Evolutionary conservation across 768 basidiomycete genomes (phyloP).

Genomic region (Russula abietina): DNA sequence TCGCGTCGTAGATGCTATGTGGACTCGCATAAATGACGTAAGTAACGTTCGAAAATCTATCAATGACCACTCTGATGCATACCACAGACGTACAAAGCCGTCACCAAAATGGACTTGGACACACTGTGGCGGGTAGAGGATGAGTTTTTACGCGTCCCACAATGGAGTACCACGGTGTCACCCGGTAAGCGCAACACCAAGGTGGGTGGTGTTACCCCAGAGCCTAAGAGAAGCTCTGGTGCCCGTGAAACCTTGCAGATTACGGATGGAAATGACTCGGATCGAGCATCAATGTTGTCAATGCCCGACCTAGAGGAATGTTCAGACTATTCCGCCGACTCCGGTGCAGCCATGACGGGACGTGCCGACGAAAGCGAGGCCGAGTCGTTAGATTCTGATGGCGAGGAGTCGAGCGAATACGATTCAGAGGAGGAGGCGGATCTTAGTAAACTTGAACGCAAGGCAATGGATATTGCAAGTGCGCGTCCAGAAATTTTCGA

Average conservation of each 20-base stretch:
- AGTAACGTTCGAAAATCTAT: slow-evolving; percentile 22
- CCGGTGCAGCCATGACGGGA: slow-evolving; percentile 31
- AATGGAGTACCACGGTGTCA: slow-evolving; percentile 30
- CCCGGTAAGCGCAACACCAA: slow-evolving; percentile 29
- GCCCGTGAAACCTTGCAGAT: slow-evolving; percentile 39
- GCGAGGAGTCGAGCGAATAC: slow-evolving; percentile 40
- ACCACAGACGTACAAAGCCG: slow-evolving; percentile 12
- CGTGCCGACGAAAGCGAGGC: slow-evolving; percentile 35
- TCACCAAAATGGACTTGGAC: slow-evolving; percentile 13
- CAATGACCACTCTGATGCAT: slow-evolving; percentile 9
- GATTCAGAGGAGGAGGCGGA: slow-evolving; percentile 67
- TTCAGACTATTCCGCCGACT: slow-evolving; percentile 37
- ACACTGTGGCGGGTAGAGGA: slow-evolving; percentile 19
- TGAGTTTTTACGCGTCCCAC: slow-evolving; percentile 17
- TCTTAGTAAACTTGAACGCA: slow-evolving; percentile 52
- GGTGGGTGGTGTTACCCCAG: slow-evolving; percentile 2
- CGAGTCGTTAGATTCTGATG: slow-evolving; percentile 36
- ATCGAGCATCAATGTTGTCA: slow-evolving; percentile 50
- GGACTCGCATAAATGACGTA: slow-evolving; percentile 58
- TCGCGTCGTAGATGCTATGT: slow-evolving; percentile 51
- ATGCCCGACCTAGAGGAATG: slow-evolving; percentile 62
- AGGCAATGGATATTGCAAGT: slow-evolving; percentile 67
- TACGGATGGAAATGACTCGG: slow-evolving; percentile 42
- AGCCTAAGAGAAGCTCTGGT: not conserved
- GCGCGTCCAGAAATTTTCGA: slow-evolving; percentile 55